Evolutionary conservation across 1,139 yeast genomes (phyloP).

Genomic region (Candida pseudocylindracea): DNA sequence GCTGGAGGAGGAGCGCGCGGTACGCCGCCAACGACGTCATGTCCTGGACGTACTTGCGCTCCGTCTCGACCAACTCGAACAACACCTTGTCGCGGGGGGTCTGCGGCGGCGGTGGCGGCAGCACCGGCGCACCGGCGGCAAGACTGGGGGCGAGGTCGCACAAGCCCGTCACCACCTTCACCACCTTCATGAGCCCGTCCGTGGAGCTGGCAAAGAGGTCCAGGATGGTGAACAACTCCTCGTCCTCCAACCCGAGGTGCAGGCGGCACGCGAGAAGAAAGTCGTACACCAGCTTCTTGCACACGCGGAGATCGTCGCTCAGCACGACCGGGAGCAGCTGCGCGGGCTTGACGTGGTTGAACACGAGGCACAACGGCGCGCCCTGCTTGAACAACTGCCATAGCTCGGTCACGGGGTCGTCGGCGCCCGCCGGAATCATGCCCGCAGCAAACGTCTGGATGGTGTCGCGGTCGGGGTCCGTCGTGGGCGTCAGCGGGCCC

Average conservation of each 20-base stretch:
- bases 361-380: slow-evolving; percentile 70
- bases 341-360: slow-evolving; percentile 23
- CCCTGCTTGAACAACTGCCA: slow-evolving; percentile 87
- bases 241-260: slow-evolving; percentile 47
- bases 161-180: slow-evolving; percentile 45
- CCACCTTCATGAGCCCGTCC: slow-evolving; percentile 50
- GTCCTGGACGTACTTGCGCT: slow-evolving; percentile 81
- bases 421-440: slow-evolving; percentile 45
- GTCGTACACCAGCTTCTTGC: slow-evolving; percentile 80
- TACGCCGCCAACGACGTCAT: slow-evolving; percentile 51
- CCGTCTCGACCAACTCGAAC: slow-evolving; percentile 71
- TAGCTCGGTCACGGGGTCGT: slow-evolving; percentile 81
- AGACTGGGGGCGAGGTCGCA: slow-evolving; percentile 11
- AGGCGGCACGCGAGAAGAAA: slow-evolving; percentile 75
- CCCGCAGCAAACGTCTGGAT: slow-evolving; percentile 53
- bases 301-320: slow-evolving; percentile 60
- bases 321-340: slow-evolving; percentile 26
- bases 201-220: slow-evolving; percentile 75
- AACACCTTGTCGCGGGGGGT: slow-evolving; percentile 34
- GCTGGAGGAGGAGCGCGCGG: slow-evolving; percentile 39
- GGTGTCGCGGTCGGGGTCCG: slow-evolving; percentile 9
- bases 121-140: slow-evolving; percentile 1
- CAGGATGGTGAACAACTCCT: slow-evolving; percentile 62
- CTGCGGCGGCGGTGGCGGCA: slow-evolving; percentile 3
- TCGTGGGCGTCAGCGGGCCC: too few species aligned